Evolutionary conservation across 1,139 yeast genomes (phyloP).

Genomic region (Nakaseomyces nivariensis): DNA sequence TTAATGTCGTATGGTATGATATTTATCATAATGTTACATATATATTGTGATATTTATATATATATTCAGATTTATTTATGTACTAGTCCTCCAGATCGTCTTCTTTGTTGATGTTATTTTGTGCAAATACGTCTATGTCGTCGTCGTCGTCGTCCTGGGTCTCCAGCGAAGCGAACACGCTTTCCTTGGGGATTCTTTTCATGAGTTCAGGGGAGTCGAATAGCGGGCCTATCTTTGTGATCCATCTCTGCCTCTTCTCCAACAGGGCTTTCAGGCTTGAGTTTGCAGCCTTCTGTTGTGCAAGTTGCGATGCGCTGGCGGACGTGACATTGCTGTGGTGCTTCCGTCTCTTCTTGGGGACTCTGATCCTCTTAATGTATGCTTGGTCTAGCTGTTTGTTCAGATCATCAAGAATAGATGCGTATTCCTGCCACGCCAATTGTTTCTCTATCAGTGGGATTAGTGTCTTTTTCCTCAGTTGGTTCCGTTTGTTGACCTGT

Average conservation of each 20-base stretch:
- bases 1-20: no score
- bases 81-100: conserved; percentile 15
- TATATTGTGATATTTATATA: no score
- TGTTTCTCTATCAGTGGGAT: conserved; percentile 78
- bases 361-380: conserved; percentile 71
- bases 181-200: conserved; percentile 62
- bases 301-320: conserved; percentile 28
- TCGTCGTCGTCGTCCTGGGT: conserved; percentile 41
- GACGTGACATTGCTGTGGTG: conserved; percentile 23
- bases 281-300: conserved; percentile 49
- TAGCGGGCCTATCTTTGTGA: conserved; percentile 75
- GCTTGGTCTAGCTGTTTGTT: conserved; percentile 97
- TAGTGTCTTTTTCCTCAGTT: conserved; percentile 54
- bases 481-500: conserved; percentile 52
- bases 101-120: conserved; percentile 23
- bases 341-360: conserved; percentile 74
- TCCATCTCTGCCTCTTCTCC: conserved; percentile 86
- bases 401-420: conserved; percentile 79
- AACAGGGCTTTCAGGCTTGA: conserved; percentile 68
- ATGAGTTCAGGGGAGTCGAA: conserved; percentile 60
- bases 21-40: no score
- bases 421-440: conserved; percentile 90
- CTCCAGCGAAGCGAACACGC: conserved; percentile 50
- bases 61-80: no score
- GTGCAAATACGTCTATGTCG: conserved; percentile 28